phyloP scores from a whole-genome alignment of 2,329 filamentous ascomycete species.

The Penicillium paneum region DNA sequence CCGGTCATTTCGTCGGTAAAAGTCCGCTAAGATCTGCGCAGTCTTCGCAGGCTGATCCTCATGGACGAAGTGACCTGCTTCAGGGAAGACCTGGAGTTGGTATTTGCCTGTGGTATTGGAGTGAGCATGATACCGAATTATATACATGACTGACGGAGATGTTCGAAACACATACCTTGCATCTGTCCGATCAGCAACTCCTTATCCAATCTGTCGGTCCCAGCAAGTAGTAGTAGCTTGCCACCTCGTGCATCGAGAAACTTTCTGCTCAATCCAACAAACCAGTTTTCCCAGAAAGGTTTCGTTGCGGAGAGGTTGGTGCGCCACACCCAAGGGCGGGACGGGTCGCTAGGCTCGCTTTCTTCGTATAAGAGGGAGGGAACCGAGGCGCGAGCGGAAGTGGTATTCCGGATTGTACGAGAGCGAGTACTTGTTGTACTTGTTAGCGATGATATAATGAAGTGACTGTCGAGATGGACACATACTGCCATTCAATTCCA shows the following conservation, averaged over 20 bases:
- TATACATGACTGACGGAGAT: background rate
- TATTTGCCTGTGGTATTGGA: constrained; percentile 64
- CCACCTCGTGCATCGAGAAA: constrained; percentile 79
- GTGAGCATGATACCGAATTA: background rate
- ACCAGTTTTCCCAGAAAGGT: constrained; percentile 94
- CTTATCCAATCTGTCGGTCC: constrained; percentile 85
- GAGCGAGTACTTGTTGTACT: constrained; percentile 60
- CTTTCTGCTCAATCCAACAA: constrained; percentile 79
- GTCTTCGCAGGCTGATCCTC: constrained; percentile 92
- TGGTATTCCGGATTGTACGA: constrained; percentile 76
- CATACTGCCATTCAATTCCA: constrained; percentile 85
- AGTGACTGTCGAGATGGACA: constrained; percentile 1
- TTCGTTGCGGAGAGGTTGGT: constrained; percentile 82
- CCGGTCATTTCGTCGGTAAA: constrained; percentile 86
- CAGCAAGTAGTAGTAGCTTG: constrained; percentile 79
- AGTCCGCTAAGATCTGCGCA: constrained; percentile 79
- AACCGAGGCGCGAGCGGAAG: constrained; percentile 83
- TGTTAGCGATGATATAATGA: constrained; percentile 1
- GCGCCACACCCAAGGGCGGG: constrained; percentile 72
- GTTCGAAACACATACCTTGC: constrained; percentile 63
- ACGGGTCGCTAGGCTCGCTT: constrained; percentile 30
- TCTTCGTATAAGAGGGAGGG: constrained; percentile 67
- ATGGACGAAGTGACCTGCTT: constrained; percentile 94
- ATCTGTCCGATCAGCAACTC: constrained; percentile 95
- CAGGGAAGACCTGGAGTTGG: constrained; percentile 87